phyloP scores from a whole-genome alignment of 148 eudicot genomes.

The Salicornia ramosissima region DNA sequence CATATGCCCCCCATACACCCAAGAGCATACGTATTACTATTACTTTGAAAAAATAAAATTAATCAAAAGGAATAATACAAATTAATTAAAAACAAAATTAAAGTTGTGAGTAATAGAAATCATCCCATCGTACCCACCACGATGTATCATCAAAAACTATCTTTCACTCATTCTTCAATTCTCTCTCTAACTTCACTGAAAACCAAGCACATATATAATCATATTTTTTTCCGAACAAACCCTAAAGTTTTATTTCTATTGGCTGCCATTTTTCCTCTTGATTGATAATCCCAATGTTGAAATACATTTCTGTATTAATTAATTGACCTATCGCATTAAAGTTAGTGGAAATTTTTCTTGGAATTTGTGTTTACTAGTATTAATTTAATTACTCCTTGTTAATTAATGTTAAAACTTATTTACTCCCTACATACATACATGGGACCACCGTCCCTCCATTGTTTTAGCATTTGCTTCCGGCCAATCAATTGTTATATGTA shows the following conservation, averaged over 20 bases:
- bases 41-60: not conserved
- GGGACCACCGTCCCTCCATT: conserved; percentile 29
- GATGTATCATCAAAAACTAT: conserved; percentile 13
- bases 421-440: conserved; percentile 15
- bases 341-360: conserved; percentile 4
- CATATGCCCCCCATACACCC: conserved; percentile 9
- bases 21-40: not conserved
- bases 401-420: not conserved
- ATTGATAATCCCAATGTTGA: conserved; percentile 40
- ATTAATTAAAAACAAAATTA: too few species aligned
- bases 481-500: not conserved
- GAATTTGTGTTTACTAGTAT: conserved; percentile 8
- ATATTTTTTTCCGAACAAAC: conserved; percentile 15
- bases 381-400: not conserved
- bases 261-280: conserved; percentile 24
- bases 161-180: too few species aligned
- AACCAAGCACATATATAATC: conserved; percentile 20
- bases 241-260: conserved; percentile 27
- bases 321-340: conserved; percentile 14
- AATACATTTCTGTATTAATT: not conserved
- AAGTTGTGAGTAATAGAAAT: not conserved
- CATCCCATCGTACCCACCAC: conserved; percentile 23
- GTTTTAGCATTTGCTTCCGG: conserved; percentile 19
- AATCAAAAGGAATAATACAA: not conserved
- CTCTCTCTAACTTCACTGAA: conserved; percentile 18